Evolutionary conservation across 352 stramenopile species (phyloP).

Genomic region (Globisporangium spinosum): DNA sequence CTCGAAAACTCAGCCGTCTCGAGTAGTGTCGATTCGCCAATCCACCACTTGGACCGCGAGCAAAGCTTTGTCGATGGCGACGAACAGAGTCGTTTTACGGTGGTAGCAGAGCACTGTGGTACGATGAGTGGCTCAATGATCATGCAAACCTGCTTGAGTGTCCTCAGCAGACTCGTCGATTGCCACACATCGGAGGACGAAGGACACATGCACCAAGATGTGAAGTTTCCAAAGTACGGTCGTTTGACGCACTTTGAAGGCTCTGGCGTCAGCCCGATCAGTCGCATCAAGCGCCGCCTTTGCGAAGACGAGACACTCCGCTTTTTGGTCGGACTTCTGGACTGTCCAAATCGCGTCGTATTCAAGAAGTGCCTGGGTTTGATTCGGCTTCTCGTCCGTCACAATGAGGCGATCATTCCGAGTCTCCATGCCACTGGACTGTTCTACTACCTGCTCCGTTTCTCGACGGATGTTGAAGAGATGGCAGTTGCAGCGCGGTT

Average conservation of each 20-base stretch:
- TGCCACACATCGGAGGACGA: constrained; percentile 82
- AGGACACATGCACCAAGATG: constrained; percentile 72
- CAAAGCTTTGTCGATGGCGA: constrained; percentile 32
- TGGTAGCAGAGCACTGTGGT: constrained; percentile 73
- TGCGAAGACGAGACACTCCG: constrained; percentile 75
- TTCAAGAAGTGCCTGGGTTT: constrained; percentile 83
- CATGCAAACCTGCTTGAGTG: constrained; percentile 83
- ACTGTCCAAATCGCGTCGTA: constrained; percentile 79
- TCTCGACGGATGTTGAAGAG: constrained; percentile 75
- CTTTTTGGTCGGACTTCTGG: constrained; percentile 75
- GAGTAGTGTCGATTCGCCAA: constrained; percentile 31
- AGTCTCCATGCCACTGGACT: constrained; percentile 79
- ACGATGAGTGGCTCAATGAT: constrained; percentile 86
- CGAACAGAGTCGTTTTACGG: constrained; percentile 55
- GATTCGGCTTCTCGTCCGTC: constrained; percentile 75
- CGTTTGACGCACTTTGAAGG: constrained; percentile 81
- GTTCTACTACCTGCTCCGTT: constrained; percentile 86
- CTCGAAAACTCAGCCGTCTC: constrained; percentile 44
- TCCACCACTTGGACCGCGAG: constrained; percentile 19
- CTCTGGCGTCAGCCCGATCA: constrained; percentile 71
- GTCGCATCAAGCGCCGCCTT: constrained; percentile 67
- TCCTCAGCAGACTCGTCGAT: constrained; percentile 79
- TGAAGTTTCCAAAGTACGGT: constrained; percentile 76
- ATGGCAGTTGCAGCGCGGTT: constrained; percentile 77
- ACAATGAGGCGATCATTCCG: constrained; percentile 84